Evolutionary conservation across 192 early-diverging fungal species (phyloP).

Genomic region (Coemansia sp.): DNA sequence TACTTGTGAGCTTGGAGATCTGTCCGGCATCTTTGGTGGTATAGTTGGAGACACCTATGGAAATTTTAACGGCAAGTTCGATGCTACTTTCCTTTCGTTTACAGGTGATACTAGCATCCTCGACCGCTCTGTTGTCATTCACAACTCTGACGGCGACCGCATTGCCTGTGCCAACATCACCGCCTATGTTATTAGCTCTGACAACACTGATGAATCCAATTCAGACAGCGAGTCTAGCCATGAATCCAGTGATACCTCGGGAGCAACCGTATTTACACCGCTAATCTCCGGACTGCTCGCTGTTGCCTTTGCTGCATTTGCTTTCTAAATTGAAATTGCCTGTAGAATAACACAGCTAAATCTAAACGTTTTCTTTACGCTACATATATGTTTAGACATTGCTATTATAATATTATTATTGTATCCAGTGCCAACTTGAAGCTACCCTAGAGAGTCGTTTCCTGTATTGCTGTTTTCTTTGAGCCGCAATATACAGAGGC

Average conservation of each 20-base stretch:
- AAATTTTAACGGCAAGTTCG: constrained; percentile 17
- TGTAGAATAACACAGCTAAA: not conserved
- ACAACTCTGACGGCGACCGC: constrained; percentile 53
- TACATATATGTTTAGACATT: not conserved
- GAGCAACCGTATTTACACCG: not conserved
- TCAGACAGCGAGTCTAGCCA: not conserved
- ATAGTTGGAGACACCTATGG: constrained; percentile 36
- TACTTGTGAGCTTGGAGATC: constrained; percentile 61
- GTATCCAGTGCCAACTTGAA: not conserved
- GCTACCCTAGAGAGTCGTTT: not conserved
- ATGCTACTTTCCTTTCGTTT: constrained; percentile 50
- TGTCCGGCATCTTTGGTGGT: constrained; percentile 59
- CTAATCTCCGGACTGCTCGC: constrained; percentile 1
- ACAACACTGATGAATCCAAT: constrained; percentile 3
- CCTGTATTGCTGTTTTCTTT: not conserved
- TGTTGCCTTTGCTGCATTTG: not conserved
- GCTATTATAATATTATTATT: not conserved
- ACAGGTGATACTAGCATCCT: constrained; percentile 47
- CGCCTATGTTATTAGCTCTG: constrained; percentile 25
- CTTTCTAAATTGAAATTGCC: not conserved
- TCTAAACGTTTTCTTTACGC: not conserved
- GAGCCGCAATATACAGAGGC: constrained; percentile 14
- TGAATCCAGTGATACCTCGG: not conserved
- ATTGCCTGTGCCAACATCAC: constrained; percentile 60
- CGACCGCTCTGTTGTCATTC: constrained; percentile 62